Evolutionary conservation across 2,329 filamentous ascomycete species (phyloP).

Genomic region (Waltergamsia citrina): DNA sequence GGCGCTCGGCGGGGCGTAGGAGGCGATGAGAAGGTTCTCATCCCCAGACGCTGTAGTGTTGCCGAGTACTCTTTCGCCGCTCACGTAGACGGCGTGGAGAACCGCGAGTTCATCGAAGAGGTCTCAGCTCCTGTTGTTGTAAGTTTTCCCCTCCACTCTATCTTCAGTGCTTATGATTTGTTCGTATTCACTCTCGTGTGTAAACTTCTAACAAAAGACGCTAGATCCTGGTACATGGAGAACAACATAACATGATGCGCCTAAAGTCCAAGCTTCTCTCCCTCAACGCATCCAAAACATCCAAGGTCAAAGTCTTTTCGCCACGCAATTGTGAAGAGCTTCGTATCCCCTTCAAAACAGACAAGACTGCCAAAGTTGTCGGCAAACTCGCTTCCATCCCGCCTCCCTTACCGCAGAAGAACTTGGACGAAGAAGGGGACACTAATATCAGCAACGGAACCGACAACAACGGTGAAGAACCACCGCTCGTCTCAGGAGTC

Average conservation of each 20-base stretch:
- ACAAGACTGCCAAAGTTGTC: constrained; percentile 94
- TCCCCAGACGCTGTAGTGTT: constrained; percentile 84
- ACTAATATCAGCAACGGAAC: constrained; percentile 7
- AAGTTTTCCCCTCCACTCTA: constrained; percentile 28
- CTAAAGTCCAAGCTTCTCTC: constrained; percentile 90
- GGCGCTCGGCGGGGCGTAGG: constrained; percentile 52
- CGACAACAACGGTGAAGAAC: constrained; percentile 19
- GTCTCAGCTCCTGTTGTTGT: constrained; percentile 87
- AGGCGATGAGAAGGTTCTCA: constrained; percentile 78
- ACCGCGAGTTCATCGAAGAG: constrained; percentile 94
- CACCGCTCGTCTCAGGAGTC: constrained; percentile 70
- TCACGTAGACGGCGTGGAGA: constrained; percentile 92
- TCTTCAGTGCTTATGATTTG: neutral
- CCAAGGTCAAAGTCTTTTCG: constrained; percentile 85
- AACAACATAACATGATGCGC: constrained; percentile 97
- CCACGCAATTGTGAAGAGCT: constrained; percentile 93
- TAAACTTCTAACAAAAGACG: neutral
- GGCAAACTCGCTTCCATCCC: constrained; percentile 82
- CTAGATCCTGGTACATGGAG: constrained; percentile 93
- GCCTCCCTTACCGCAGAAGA: neutral
- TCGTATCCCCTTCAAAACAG: constrained; percentile 86
- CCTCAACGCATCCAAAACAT: constrained; percentile 72
- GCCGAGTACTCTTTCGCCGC: constrained; percentile 94
- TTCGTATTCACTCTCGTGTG: neutral
- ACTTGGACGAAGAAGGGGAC: constrained; percentile 1